These are phyloP conservation scores for Monocercomonoides exilis DNA, from an alignment of 78 protist species.

Conservation along the genomic window DNA sequence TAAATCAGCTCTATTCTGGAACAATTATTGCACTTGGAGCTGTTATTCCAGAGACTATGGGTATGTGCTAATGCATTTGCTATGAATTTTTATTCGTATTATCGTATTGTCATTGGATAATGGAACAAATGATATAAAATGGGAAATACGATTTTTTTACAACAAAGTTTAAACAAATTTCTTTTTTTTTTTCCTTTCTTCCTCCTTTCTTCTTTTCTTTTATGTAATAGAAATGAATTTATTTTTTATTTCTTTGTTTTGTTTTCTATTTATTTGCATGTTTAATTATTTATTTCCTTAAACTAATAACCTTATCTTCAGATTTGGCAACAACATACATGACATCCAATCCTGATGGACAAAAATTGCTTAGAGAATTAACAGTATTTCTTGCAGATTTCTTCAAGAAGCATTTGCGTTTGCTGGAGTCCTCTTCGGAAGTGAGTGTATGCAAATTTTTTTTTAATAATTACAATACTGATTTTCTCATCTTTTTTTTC, in stretches of 20 bases:
- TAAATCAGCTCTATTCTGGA: neutral
- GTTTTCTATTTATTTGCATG: too few species aligned
- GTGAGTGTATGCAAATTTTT: neutral
- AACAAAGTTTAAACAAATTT: too few species aligned
- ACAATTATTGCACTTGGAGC: neutral
- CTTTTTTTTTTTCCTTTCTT: neutral
- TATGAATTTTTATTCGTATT: neutral
- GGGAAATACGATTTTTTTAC: too few species aligned
- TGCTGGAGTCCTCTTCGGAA: neutral
- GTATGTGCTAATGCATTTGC: neutral
- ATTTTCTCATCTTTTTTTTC: neutral
- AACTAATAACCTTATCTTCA: too few species aligned
- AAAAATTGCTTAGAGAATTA: too few species aligned
- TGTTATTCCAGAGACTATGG: neutral
- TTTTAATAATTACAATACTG: neutral
- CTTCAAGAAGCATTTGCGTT: neutral
- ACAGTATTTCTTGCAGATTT: too few species aligned
- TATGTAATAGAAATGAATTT: too few species aligned
- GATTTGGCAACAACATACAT: too few species aligned
- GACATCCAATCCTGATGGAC: too few species aligned
- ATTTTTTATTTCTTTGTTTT: too few species aligned
- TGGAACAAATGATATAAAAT: neutral
- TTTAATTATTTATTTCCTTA: too few species aligned
- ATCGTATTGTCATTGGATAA: neutral
- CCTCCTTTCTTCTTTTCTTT: too few species aligned